Percentiles rank a stretch among this genome's conserved stretches.
phyloP scores from a whole-genome alignment of 148 eudicot species.

The Drosera capensis region DNA sequence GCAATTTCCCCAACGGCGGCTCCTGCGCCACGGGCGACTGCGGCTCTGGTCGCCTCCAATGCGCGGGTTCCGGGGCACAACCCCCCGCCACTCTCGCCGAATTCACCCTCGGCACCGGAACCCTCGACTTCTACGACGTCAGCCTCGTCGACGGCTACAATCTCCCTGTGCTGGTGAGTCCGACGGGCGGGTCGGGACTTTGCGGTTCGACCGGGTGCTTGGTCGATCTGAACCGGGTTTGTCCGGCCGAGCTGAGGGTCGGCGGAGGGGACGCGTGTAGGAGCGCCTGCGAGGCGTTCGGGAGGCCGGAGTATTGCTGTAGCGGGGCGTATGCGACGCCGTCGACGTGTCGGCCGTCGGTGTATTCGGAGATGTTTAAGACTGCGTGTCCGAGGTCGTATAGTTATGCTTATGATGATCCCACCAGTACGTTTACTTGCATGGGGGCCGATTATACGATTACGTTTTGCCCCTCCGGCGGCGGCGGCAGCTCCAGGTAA shows the following conservation, averaged over 20 bases:
- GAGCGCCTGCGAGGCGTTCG: constrained; percentile 88
- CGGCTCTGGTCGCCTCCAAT: constrained; percentile 62
- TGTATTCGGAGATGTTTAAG: constrained; percentile 70
- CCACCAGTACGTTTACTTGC: constrained; percentile 73
- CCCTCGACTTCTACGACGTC: constrained; percentile 77
- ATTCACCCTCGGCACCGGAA: constrained; percentile 50
- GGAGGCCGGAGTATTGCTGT: constrained; percentile 64
- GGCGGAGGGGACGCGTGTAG: constrained; percentile 60
- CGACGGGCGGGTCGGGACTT: constrained; percentile 49
- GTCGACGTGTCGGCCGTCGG: constrained; percentile 43
- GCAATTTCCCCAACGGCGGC: constrained; percentile 28
- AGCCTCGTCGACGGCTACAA: constrained; percentile 92
- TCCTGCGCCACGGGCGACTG: constrained; percentile 78
- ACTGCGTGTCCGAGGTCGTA: constrained; percentile 63
- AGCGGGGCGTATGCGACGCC: constrained; percentile 74
- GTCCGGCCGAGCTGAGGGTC: constrained; percentile 52
- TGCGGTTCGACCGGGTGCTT: constrained; percentile 68
- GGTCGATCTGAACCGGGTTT: constrained; percentile 56
- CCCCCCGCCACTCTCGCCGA: constrained; percentile 83
- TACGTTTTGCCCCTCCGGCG: constrained; percentile 60
- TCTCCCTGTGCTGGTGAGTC: constrained; percentile 54
- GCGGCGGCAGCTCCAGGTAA: constrained; percentile 54
- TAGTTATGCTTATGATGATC: constrained; percentile 84
- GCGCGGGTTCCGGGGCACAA: constrained; percentile 68
- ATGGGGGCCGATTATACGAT: constrained; percentile 60